A percentile compares a stretch with the other conserved stretches of the same genome.
Conservation (phyloP, 495 filamentous ascomycete species). For the Niebla homalea region DNA sequence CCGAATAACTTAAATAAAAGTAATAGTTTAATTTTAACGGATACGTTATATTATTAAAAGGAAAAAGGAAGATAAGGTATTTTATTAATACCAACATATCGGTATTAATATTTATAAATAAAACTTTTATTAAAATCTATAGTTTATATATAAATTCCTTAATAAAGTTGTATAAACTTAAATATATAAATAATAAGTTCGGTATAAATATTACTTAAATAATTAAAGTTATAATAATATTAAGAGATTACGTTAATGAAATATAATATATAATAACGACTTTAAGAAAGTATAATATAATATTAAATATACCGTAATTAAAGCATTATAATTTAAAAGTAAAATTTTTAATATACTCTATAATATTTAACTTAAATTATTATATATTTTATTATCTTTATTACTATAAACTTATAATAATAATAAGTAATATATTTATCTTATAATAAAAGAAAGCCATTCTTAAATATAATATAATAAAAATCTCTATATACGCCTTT, state of each 20-base stretch:
- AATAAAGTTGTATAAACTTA: neutral
- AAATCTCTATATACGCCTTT: neutral
- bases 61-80: no score
- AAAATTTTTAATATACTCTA: neutral
- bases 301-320: constrained; percentile 1
- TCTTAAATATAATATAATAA: neutral
- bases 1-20: no score
- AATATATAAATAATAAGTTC: no score
- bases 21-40: no score
- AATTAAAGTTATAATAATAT: no score
- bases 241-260: no score
- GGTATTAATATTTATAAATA: neutral
- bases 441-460: neutral
- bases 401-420: neutral
- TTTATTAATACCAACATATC: neutral
- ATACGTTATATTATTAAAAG: no score
- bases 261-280: no score
- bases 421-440: neutral
- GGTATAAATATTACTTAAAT: no score
- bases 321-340: neutral
- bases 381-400: neutral
- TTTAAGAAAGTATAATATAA: neutral
- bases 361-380: neutral
- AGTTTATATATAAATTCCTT: neutral
- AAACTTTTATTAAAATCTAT: neutral